Percentiles rank a stretch among this genome's conserved stretches.
phyloP scores from a whole-genome alignment of 2,329 filamentous ascomycete species.

The Colletotrichum trifolii region DNA sequence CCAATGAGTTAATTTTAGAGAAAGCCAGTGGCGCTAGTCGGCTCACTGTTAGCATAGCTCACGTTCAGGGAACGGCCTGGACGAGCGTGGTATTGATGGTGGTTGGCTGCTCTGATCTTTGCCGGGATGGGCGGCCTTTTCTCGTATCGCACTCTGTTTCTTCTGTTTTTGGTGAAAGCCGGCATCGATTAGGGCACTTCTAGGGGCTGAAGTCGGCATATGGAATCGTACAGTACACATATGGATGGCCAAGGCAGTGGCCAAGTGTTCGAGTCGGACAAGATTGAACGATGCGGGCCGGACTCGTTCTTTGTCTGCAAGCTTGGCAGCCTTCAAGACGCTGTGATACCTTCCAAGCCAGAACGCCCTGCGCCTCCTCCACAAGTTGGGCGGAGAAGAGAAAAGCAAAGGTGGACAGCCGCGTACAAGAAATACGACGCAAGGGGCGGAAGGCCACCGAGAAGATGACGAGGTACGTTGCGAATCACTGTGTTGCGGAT shows the following conservation, averaged over 20 bases:
- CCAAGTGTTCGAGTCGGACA: neutral
- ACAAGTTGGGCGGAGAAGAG: neutral
- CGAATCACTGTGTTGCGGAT: too few species aligned
- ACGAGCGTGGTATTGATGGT: neutral
- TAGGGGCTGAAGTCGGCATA: too few species aligned
- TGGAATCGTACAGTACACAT: too few species aligned
- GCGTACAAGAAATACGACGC: too few species aligned
- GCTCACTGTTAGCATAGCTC: neutral
- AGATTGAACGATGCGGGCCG: neutral
- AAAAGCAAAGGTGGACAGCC: too few species aligned
- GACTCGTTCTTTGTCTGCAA: neutral
- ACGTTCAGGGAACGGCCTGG: conserved; percentile 10
- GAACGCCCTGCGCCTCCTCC: conserved; percentile 26
- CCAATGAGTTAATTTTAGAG: conserved; percentile 31
- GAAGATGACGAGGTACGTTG: too few species aligned
- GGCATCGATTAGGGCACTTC: too few species aligned
- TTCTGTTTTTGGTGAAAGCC: too few species aligned
- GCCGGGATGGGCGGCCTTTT: too few species aligned
- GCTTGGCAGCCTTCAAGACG: conserved; percentile 2
- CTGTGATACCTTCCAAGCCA: conserved; percentile 16
- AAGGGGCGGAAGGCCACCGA: too few species aligned
- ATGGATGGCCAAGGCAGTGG: too few species aligned
- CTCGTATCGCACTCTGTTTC: neutral
- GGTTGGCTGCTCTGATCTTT: conserved; percentile 1
- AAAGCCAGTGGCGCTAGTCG: conserved; percentile 21